Base-by-base conservation (phyloP, 805 yeast genomes). In the Cyberlindnera maclurae region DNA sequence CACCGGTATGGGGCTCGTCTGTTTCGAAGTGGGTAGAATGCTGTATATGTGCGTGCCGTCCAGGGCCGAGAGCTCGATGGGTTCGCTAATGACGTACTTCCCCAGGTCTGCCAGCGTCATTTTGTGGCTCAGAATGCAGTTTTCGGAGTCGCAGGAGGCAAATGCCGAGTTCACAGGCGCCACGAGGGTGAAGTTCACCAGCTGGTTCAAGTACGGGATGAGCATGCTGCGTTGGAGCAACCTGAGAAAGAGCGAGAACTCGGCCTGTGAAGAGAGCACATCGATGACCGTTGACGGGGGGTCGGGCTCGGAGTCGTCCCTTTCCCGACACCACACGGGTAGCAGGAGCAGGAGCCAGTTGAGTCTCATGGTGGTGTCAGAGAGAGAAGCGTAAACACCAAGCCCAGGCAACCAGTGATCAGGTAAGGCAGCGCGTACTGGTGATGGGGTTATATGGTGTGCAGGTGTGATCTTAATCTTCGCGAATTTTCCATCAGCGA, bases 111-210 rank as follows among this genome's bases (percentile, higher is more conserved):
- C 36, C 12, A 12, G 11, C 8, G 36, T 26, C 16, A 33, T 13
- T 26, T 4, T 4, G 16, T n/a, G 27, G 11, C 13, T 8, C 24
- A 6, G 24, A 5, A 20, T 20, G 8, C 24, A 20, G 31, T 13
- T 29, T 12, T 29, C 31, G 13, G 16, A 9, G 31, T 10, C 29
- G 18, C 18, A 33, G 17, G 15, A 52, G 4, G 63, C 65, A 57
- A 82, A 84, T 1, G 95, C 95, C 47, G 80, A 77, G 54, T 86
- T 86, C 11, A 81, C 70, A 0, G 95, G 95, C 1, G 94, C 95
- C 30, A 82, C 55, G n/a, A 86, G 59, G 0, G 95, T 84, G 41
- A 80, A 73, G 54, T 83, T 80, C 17, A 63, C 61, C 43, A 81
- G 55, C 15, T 61, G 61, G 52, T 83, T 85, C 26, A 86, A 55